Evolutionary conservation across 441 rosid species (phyloP).

Genomic region (Euphorbia schlechtendalii): DNA sequence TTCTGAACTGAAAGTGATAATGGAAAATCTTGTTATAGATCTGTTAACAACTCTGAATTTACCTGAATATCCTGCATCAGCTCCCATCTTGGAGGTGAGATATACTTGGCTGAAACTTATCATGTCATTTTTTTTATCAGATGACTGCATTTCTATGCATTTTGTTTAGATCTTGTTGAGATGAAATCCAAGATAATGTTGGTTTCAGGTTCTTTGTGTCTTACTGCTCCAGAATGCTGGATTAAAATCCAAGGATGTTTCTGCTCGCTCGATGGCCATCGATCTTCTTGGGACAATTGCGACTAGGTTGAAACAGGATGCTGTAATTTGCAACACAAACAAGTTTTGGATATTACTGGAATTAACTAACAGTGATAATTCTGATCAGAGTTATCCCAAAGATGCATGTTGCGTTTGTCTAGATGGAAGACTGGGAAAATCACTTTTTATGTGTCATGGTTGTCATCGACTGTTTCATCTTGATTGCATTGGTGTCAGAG

Average conservation of each 20-base stretch:
- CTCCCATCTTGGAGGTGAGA: constrained; percentile 88
- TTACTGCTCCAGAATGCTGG: constrained; percentile 96
- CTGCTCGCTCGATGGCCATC: constrained; percentile 93
- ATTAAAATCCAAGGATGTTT: constrained; percentile 82
- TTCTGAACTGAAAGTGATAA: constrained; percentile 80
- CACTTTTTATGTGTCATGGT: constrained; percentile 63
- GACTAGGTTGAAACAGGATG: constrained; percentile 84
- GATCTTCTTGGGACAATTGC: constrained; percentile 94
- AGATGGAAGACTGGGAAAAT: constrained; percentile 55
- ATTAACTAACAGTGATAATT: constrained; percentile 42
- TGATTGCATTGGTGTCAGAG: constrained; percentile 88
- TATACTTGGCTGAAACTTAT: constrained; percentile 5
- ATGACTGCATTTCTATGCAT: neutral
- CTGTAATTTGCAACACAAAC: constrained; percentile 48
- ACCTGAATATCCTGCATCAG: constrained; percentile 95
- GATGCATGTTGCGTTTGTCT: constrained; percentile 71
- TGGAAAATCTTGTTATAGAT: constrained; percentile 93
- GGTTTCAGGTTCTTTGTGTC: constrained; percentile 92
- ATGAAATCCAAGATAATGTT: constrained; percentile 24
- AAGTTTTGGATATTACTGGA: constrained; percentile 65
- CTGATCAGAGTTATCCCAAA: constrained; percentile 36
- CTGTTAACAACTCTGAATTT: constrained; percentile 81
- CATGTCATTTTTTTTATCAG: constrained; percentile 12
- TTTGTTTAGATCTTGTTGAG: neutral
- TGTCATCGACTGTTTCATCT: constrained; percentile 81